phyloP scores from a whole-genome alignment of 2,329 filamentous ascomycete genomes.

The Diaporthe australafricana region DNA sequence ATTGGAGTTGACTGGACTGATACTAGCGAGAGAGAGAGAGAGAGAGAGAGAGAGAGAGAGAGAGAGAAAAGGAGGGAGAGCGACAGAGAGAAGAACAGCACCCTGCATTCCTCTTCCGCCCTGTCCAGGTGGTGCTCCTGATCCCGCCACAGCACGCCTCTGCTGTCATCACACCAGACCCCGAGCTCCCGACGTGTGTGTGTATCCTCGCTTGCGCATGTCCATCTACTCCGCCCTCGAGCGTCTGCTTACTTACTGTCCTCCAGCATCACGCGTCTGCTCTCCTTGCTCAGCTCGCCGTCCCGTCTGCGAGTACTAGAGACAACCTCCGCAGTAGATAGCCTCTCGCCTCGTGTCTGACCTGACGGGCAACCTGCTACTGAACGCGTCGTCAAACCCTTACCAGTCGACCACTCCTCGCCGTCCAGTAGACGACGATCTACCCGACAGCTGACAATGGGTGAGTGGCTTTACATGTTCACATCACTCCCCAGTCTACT shows the following conservation, averaged over 20 bases:
- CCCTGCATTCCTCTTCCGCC: slow-evolving; percentile 21
- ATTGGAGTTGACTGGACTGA: slow-evolving; percentile 19
- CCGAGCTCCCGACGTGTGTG: slow-evolving; percentile 16
- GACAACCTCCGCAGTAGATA: slow-evolving; percentile 22
- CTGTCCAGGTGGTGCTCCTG: slow-evolving; percentile 14
- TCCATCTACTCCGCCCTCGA: slow-evolving; percentile 3
- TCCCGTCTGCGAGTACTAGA: slow-evolving; percentile 4
- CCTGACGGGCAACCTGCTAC: slow-evolving; percentile 12
- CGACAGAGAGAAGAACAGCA: not conserved
- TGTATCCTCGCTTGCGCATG: slow-evolving; percentile 29
- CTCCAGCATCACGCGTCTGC: slow-evolving; percentile 8
- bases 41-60: not conserved
- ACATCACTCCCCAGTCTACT: not conserved
- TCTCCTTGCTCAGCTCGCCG: slow-evolving; percentile 12
- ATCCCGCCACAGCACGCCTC: slow-evolving; percentile 6
- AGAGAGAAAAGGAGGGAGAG: not conserved
- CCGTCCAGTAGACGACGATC: slow-evolving; percentile 9
- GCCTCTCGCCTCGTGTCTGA: slow-evolving; percentile 1
- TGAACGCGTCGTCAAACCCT: slow-evolving; percentile 2
- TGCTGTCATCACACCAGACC: slow-evolving; percentile 17
- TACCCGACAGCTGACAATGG: slow-evolving; percentile 33
- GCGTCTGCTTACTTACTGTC: slow-evolving; percentile 22
- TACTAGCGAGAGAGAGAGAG: not conserved
- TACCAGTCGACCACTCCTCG: slow-evolving; percentile 2
- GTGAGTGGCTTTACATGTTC: slow-evolving; percentile 28